Base-by-base conservation (phyloP, 352 stramenopile genomes). In the Globisporangium heterothallicum region DNA sequence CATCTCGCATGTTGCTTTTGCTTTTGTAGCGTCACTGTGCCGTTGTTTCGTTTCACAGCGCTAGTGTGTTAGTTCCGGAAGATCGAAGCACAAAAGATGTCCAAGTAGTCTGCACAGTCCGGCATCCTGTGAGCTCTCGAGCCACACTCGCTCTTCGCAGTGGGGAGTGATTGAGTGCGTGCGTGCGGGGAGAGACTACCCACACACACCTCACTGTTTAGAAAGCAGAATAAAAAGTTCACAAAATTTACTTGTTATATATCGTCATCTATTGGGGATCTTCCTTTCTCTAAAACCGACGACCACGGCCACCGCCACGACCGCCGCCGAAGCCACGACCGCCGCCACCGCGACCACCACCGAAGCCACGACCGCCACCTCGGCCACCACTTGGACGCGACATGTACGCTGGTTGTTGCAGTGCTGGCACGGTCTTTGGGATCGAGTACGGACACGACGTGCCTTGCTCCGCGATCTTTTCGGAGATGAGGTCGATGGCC, bases 391-490 rank as follows among this genome's bases (percentile, higher is more conserved):
- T 66, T 41, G 64, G 61, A 25, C 70, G 65, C 62, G 66, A 66
- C 49, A 65, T 59, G 59, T 83, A 86, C 13, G 77, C 74, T 26
- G 75, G 64, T 50, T 78, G 63, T 63, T 95, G 78, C 32, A 96
- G 66, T 59, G 88, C 84, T 0, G 88, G 84, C 24, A 97, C 51
- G 36, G 61, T 65, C 61, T 85, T 92, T 0, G 78, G 72, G 46
- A 94, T 75, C 56, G 78, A 87, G 70, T 94, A 94, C 49, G 79
- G 72, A 42, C 67, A 88, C 34, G 66, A 53, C 44, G 78, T 64
- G 16, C 62, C 70, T 36, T 68, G 64, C 19, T 78, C 68, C 42
- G 94, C 83, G 46, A 96, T 92, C 22, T 86, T 70, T 30, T 87
- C 64, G 38, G 94, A 71, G 2, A 97, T 43, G 8, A 66, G 21